Base-by-base conservation (phyloP, 306 rosid species). In the Lathyrus aphaca region DNA sequence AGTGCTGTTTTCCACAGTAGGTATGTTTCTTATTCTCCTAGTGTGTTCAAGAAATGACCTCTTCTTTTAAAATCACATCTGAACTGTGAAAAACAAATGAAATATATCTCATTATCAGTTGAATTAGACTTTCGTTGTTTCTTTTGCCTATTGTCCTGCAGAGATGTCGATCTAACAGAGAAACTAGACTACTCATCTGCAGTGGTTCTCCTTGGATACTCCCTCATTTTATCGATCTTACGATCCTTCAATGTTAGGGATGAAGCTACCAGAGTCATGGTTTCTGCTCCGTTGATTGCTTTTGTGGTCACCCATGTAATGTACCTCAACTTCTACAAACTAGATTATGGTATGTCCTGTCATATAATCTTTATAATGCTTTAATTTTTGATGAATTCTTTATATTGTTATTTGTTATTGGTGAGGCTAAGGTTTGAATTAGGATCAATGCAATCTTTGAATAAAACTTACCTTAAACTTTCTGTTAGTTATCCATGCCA, bases 151-250 rank as follows among this genome's bases (percentile, higher is more conserved):
- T 68, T 81, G 63, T 30, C 59, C 66, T 80, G 82, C 90, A 87
- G 95, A 74, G 95, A 89, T 38, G 90, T 92, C 64, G 88, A 83
- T 75, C 56, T 87, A 72, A 92, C 89, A 4, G 95, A 92, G 83
- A 87, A 84, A 68, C 82, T 92, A 16, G 89, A 92, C 86, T 89
- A 86, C 85, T 87, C 92, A 38, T 88, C 95, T 74, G 92, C 92
- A 4, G 89, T 92, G 78, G 76, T 87, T 78, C 63, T 87, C 39
- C 87, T 92, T 50, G 96, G 95, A 66, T 89, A 76, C 80, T 92
- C 96, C 10, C 89, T 87, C 69, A 82, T 86, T 83, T 72, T 89
- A 70, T 83, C 89, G 35, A 77, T 86, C 70, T 78, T 87, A 68
- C 82, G 96, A 77, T 74, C 89, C 71, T 86, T 86, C 60, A 71